A percentile compares a stretch with the other conserved stretches of the same genome.
Conservation (phyloP, 2,329 filamentous ascomycete species). For the Neobulgaria alba region DNA sequence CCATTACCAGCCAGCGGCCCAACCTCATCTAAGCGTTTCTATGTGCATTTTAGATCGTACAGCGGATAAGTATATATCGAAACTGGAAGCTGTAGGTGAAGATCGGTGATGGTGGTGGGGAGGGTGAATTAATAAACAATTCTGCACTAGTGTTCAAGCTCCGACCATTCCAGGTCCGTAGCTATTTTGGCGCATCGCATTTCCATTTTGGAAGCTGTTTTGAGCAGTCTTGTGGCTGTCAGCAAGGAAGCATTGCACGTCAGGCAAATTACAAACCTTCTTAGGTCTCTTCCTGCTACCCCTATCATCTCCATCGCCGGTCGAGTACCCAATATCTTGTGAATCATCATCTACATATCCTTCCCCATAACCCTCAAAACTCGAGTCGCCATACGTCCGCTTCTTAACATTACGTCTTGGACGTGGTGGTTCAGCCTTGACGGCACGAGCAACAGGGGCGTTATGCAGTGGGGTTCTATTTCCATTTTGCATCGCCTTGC, state of each 20-base stretch:
- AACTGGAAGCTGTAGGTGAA: neutral
- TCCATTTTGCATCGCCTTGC: constrained; percentile 14
- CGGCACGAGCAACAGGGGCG: constrained; percentile 7
- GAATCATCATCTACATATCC: constrained; percentile 60
- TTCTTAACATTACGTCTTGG: constrained; percentile 63
- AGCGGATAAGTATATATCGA: neutral
- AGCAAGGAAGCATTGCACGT: constrained; percentile 13
- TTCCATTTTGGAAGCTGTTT: constrained; percentile 20
- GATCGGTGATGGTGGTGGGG: neutral
- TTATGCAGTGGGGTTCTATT: constrained; percentile 10
- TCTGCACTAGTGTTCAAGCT: constrained; percentile 31
- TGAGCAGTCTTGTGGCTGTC: constrained; percentile 22
- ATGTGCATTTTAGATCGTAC: neutral
- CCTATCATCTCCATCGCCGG: constrained; percentile 59
- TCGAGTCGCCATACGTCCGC: constrained; percentile 65
- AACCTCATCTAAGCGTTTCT: neutral
- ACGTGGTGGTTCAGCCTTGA: constrained; percentile 32
- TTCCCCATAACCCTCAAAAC: constrained; percentile 67
- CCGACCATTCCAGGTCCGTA: constrained; percentile 52
- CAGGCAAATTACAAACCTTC: constrained; percentile 41
- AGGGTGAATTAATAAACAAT: neutral
- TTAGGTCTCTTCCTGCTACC: constrained; percentile 53
- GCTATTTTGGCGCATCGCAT: constrained; percentile 29
- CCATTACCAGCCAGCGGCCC: too few species aligned
- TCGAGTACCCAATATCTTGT: constrained; percentile 58